A percentile compares a stretch with the other conserved stretches of the same genome.
Evolutionary conservation across 768 basidiomycete genomes (phyloP).

Genomic region (Tubosaeta sp.): DNA sequence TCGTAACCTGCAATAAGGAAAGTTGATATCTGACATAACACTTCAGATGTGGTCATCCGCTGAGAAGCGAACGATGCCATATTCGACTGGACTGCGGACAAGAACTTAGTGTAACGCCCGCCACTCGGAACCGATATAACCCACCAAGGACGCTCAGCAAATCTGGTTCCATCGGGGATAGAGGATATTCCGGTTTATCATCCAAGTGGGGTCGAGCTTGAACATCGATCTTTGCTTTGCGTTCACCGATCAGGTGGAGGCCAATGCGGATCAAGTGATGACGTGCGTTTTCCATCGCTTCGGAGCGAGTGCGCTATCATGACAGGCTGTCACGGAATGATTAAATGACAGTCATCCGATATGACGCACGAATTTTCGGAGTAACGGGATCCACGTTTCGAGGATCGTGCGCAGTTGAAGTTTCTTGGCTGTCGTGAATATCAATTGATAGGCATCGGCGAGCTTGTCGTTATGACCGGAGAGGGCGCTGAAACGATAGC

Average conservation of each 20-base stretch:
- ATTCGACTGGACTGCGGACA: constrained; percentile 54
- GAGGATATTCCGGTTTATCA: constrained; percentile 7
- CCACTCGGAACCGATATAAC: constrained; percentile 19
- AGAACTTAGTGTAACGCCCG: neutral
- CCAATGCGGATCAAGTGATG: constrained; percentile 52
- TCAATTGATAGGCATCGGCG: constrained; percentile 49
- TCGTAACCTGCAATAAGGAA: constrained; percentile 67
- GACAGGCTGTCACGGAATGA: constrained; percentile 4
- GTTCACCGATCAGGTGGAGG: constrained; percentile 47
- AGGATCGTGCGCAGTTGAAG: constrained; percentile 52
- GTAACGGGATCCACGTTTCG: constrained; percentile 54
- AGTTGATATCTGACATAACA: constrained; percentile 59
- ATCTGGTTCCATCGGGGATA: constrained; percentile 27
- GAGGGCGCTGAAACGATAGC: constrained; percentile 52
- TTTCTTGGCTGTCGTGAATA: constrained; percentile 50
- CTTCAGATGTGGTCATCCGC: constrained; percentile 54
- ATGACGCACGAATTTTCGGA: constrained; percentile 45
- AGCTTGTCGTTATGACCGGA: constrained; percentile 45
- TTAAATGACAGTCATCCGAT: constrained; percentile 2
- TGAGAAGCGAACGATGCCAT: constrained; percentile 39
- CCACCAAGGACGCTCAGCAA: constrained; percentile 53
- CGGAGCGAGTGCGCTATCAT: constrained; percentile 43
- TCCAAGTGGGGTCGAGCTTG: constrained; percentile 19
- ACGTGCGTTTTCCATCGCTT: constrained; percentile 40
- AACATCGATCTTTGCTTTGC: constrained; percentile 36